These are phyloP conservation scores for Cyclotella sp. DNA, from an alignment of 108 stramenopile genomes.

Conservation along the genomic window DNA sequence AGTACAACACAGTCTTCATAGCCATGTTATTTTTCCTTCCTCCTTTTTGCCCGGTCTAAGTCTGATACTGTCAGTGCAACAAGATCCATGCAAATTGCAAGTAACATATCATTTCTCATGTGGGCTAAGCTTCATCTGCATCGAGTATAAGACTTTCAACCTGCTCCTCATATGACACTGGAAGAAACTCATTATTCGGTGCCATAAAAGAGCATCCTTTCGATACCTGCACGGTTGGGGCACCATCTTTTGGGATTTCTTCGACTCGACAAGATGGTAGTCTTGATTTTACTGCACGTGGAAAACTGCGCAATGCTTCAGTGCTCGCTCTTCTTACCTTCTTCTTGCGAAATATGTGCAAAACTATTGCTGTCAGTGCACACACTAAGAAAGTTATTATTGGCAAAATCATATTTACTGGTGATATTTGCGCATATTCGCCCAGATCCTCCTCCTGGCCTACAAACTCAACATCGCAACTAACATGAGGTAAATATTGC, in stretches of 20 bases:
- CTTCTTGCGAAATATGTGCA: slow-evolving; percentile 3
- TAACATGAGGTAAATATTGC: neutral
- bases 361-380: slow-evolving; percentile 7
- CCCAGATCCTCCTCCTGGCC: slow-evolving; percentile 3
- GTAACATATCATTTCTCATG: neutral
- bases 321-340: neutral
- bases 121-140: neutral
- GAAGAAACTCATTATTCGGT: neutral
- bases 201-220: neutral
- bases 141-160: neutral
- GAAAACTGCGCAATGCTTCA: neutral
- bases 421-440: slow-evolving; percentile 23
- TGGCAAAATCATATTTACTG: slow-evolving; percentile 27
- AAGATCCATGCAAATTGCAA: no score
- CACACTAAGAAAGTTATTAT: slow-evolving; percentile 3
- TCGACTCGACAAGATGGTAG: neutral
- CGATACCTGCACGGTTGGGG: neutral
- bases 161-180: neutral
- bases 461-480: slow-evolving; percentile 20
- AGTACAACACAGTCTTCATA: no score
- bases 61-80: neutral
- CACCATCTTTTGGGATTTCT: no score
- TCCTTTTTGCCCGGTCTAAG: no score
- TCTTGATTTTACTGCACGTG: neutral
- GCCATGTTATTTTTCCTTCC: no score